These are phyloP conservation scores for Copromyces sp. DNA, from an alignment of 495 filamentous ascomycete genomes.

Conservation along the genomic window DNA sequence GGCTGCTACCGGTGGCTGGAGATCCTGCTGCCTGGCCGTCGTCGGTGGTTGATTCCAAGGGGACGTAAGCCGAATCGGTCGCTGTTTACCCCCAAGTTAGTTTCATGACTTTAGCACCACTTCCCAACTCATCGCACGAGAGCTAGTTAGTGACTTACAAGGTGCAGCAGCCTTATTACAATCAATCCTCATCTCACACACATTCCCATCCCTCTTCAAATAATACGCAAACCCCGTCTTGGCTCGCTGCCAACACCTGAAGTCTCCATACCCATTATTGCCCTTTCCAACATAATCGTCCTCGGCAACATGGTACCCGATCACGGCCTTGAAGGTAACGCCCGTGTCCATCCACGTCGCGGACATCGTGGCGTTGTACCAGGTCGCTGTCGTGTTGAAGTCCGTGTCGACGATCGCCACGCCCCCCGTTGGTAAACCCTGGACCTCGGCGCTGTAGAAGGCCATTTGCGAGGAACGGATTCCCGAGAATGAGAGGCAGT, in stretches of 20 bases:
- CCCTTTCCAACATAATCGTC: conserved; percentile 27
- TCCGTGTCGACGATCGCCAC: background rate
- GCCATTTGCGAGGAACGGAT: background rate
- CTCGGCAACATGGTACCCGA: conserved; percentile 20
- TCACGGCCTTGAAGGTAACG: conserved; percentile 16
- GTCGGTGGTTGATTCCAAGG: background rate
- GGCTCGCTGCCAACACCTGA: conserved; percentile 27
- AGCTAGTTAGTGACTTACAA: conserved; percentile 10
- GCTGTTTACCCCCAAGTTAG: background rate
- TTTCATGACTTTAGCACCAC: background rate
- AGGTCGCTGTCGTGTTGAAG: background rate
- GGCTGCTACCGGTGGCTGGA: conserved; percentile 6
- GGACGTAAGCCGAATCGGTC: background rate
- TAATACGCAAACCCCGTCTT: conserved; percentile 5
- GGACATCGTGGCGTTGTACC: background rate
- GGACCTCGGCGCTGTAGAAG: background rate
- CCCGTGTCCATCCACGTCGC: background rate
- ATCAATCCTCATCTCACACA: conserved; percentile 25
- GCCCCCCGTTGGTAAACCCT: background rate
- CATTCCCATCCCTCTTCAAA: conserved; percentile 18
- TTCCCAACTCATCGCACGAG: background rate
- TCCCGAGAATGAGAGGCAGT: background rate
- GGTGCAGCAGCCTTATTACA: conserved; percentile 24
- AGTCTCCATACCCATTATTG: conserved; percentile 26
- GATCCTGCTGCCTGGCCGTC: background rate